Percentiles rank a stretch among this genome's conserved stretches.
Evolutionary conservation across 2,329 filamentous ascomycete species (phyloP).

Genomic region (Fusarium zealandicum): DNA sequence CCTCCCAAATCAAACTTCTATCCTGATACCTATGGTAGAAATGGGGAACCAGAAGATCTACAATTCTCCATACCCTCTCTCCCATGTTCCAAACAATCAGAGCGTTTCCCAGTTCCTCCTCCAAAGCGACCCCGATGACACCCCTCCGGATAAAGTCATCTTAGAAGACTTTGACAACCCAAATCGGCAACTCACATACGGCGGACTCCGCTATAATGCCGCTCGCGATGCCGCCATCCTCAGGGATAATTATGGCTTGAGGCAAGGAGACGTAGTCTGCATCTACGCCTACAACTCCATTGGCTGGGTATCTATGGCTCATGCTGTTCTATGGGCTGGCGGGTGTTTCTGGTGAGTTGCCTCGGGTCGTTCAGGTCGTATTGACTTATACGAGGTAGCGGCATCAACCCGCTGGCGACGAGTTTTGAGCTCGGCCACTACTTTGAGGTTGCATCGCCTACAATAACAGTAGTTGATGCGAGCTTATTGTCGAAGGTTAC

Average conservation of each 20-base stretch:
- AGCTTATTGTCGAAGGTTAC: constrained; percentile 14
- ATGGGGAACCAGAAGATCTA: constrained; percentile 9
- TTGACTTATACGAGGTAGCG: constrained; percentile 11
- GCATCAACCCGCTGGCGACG: constrained; percentile 36
- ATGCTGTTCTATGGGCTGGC: constrained; percentile 36
- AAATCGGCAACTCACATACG: constrained; percentile 21
- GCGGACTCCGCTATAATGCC: constrained; percentile 23
- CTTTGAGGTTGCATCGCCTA: constrained; percentile 29
- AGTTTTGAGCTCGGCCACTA: constrained; percentile 37
- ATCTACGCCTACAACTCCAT: constrained; percentile 35
- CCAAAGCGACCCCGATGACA: constrained; percentile 36
- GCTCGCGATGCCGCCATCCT: constrained; percentile 24
- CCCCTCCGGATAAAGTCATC: constrained; percentile 27
- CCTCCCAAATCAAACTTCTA: no score
- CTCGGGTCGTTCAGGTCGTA: not conserved
- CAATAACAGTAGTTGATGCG: constrained; percentile 25
- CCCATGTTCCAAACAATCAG: constrained; percentile 27
- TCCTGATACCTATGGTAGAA: not conserved
- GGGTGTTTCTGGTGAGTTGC: constrained; percentile 30
- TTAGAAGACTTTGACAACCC: constrained; percentile 36
- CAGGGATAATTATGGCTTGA: constrained; percentile 1
- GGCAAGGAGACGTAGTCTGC: constrained; percentile 31
- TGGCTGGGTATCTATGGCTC: constrained; percentile 30
- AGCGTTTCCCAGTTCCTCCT: constrained; percentile 39
- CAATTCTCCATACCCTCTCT: constrained; percentile 27